phyloP scores from a whole-genome alignment of 2,329 filamentous ascomycete species.

The Dactylonectria macrodidyma region DNA sequence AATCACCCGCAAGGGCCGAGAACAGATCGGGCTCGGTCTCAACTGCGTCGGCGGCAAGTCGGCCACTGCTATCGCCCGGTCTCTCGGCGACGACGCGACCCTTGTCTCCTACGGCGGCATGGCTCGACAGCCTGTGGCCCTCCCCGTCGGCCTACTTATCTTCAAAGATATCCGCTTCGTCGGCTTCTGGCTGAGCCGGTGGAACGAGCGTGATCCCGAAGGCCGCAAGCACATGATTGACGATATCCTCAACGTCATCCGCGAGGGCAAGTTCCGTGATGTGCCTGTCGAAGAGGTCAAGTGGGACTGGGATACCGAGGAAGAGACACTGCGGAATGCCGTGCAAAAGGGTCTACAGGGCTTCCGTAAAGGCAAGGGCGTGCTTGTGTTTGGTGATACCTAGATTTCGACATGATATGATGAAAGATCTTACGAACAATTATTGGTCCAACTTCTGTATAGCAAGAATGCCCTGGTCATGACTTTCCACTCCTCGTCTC shows the following conservation, averaged over 20 bases:
- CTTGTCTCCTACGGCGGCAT: conserved; percentile 97
- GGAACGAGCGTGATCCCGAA: conserved; percentile 82
- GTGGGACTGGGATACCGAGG: conserved; percentile 88
- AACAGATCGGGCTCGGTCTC: conserved; percentile 82
- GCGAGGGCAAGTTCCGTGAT: conserved; percentile 84
- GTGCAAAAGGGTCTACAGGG: conserved; percentile 88
- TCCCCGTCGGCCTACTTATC: conserved; percentile 89
- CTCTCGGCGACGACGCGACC: conserved; percentile 76
- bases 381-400: conserved; percentile 84
- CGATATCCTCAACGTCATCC: conserved; percentile 83
- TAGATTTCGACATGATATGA: conserved; percentile 47
- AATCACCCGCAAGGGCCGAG: conserved; percentile 79
- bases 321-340: conserved; percentile 76
- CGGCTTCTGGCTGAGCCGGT: conserved; percentile 95
- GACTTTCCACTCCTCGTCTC: neutral
- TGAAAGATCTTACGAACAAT: conserved; percentile 4
- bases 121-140: conserved; percentile 85
- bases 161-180: conserved; percentile 93
- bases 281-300: conserved; percentile 84
- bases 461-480: neutral
- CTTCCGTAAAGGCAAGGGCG: conserved; percentile 88
- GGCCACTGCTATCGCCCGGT: conserved; percentile 83
- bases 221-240: conserved; percentile 87
- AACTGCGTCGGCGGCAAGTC: conserved; percentile 96
- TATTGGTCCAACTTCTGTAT: neutral